Conservation (phyloP, 192 early-diverging fungal genomes). For the Endogone sp. region DNA sequence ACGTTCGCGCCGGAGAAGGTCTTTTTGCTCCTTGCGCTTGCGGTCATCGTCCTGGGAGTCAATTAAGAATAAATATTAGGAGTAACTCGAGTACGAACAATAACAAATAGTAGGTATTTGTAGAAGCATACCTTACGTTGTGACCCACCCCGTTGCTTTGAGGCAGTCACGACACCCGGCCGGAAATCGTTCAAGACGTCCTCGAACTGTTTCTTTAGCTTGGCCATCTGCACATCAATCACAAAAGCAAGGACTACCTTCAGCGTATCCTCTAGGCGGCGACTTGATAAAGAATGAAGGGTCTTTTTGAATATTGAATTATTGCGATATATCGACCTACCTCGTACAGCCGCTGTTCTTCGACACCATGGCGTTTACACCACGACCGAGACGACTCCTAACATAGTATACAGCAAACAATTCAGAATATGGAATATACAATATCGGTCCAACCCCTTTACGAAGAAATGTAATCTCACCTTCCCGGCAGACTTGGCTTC, state of each 20-base stretch:
- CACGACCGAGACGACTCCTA: conserved; percentile 50
- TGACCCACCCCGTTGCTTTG: not conserved
- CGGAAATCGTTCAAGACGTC: conserved; percentile 48
- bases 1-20: conserved; percentile 24
- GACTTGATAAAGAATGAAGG: too few species aligned
- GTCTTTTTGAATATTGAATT: too few species aligned
- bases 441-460: not conserved
- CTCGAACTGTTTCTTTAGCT: conserved; percentile 62
- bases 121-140: not conserved
- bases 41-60: not conserved
- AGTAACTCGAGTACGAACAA: not conserved
- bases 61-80: not conserved
- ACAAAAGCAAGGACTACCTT: not conserved
- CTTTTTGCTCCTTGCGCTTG: conserved; percentile 3
- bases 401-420: too few species aligned
- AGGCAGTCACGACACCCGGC: conserved; percentile 15
- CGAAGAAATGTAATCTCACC: conserved; percentile 30
- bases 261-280: too few species aligned
- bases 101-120: not conserved
- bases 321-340: conserved; percentile 8
- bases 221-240: conserved; percentile 44
- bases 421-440: conserved; percentile 13
- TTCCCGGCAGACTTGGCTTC: conserved; percentile 42
- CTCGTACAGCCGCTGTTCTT: conserved; percentile 70
- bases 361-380: conserved; percentile 58